A percentile compares a stretch with the other conserved stretches of the same genome.
These are phyloP conservation scores for Telopea speciosissima DNA, from an alignment of 177 flowering plant species.

Conservation along the genomic window DNA sequence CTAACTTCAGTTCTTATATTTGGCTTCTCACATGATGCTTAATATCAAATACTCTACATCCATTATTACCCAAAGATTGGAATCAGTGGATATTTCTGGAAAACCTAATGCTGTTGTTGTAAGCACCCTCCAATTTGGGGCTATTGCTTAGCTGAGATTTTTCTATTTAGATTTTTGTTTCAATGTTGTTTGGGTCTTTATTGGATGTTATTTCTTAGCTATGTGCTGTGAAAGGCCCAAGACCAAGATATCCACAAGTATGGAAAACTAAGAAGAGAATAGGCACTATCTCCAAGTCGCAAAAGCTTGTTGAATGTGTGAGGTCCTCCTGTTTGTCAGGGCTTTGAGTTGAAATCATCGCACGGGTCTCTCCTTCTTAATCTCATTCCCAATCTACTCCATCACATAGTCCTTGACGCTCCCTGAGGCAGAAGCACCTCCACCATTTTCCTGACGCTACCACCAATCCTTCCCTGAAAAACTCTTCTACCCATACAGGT, in stretches of 20 bases:
- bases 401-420: constrained; percentile 88
- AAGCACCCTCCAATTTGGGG: constrained; percentile 12
- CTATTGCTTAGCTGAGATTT: too few species aligned
- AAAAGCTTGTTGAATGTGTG: constrained; percentile 78
- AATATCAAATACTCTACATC: constrained; percentile 37
- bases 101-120: constrained; percentile 35
- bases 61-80: constrained; percentile 18
- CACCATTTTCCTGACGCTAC: constrained; percentile 72
- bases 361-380: constrained; percentile 77
- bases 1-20: too few species aligned
- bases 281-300: constrained; percentile 82
- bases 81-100: constrained; percentile 17
- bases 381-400: constrained; percentile 96
- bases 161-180: too few species aligned
- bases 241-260: constrained; percentile 86
- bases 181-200: background rate
- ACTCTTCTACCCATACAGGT: constrained; percentile 50
- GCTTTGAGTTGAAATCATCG: too few species aligned
- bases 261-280: constrained; percentile 71
- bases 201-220: constrained; percentile 30
- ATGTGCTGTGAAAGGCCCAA: constrained; percentile 73
- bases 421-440: constrained; percentile 52
- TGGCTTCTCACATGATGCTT: constrained; percentile 40
- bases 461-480: constrained; percentile 73
- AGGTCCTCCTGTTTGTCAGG: too few species aligned